Conservation (phyloP, 2,329 filamentous ascomycete genomes). For the Diaporthe vaccinii region DNA sequence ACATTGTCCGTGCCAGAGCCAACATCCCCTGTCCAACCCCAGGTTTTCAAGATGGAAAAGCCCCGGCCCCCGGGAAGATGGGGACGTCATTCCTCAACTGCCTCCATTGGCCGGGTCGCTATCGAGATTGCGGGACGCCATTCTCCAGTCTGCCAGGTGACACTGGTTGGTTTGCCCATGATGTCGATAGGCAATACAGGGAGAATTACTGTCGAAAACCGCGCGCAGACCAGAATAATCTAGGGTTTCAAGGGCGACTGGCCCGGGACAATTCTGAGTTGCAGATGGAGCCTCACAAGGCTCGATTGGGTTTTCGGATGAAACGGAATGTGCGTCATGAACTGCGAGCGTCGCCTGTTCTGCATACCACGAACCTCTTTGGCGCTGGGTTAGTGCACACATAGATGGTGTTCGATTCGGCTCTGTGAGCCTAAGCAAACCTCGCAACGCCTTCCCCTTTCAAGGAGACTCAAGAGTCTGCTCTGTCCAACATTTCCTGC, state of each 20-base stretch:
- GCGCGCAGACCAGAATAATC: neutral
- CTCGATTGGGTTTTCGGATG: constrained; percentile 30
- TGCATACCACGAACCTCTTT: neutral
- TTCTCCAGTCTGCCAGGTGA: neutral
- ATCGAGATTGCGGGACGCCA: neutral
- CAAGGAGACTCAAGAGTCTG: neutral
- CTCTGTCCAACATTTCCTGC: neutral
- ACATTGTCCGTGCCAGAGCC: constrained; percentile 13
- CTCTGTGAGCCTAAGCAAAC: neutral
- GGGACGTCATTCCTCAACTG: constrained; percentile 9
- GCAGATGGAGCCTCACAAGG: constrained; percentile 6
- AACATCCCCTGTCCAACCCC: constrained; percentile 13
- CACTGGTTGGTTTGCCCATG: neutral
- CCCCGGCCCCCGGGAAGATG: constrained; percentile 1
- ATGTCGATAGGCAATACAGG: neutral
- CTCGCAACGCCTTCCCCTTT: constrained; percentile 15
- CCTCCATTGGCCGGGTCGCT: neutral
- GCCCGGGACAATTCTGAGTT: neutral
- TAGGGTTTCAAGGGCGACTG: constrained; percentile 10
- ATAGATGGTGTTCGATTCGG: constrained; percentile 6
- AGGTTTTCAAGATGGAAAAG: neutral
- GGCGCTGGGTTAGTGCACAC: neutral
- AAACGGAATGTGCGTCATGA: constrained; percentile 30
- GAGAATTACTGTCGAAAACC: neutral
- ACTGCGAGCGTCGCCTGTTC: neutral